Conservation (phyloP, 768 basidiomycete species). For the Guyanaporus albipodus region DNA sequence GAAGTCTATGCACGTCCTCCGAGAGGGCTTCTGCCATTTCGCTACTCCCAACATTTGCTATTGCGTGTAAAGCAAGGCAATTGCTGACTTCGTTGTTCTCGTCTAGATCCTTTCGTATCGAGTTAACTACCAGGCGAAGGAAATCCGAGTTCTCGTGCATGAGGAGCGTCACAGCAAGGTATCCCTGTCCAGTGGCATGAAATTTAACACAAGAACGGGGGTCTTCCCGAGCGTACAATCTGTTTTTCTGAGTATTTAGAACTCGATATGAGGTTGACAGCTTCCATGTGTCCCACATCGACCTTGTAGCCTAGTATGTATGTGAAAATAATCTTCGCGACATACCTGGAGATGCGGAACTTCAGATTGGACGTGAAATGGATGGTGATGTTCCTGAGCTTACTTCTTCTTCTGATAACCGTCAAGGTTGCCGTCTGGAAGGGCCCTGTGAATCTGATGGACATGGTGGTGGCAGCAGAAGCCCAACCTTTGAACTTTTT, state of each 20-base stretch:
- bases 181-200: conserved; percentile 60
- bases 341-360: conserved; percentile 58
- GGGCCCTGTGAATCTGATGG: conserved; percentile 3
- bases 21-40: conserved; percentile 97
- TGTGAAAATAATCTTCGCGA: conserved; percentile 98
- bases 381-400: conserved; percentile 24
- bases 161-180: conserved; percentile 91
- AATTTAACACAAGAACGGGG: not conserved
- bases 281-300: conserved; percentile 99
- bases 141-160: conserved; percentile 99
- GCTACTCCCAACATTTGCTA: conserved; percentile 95
- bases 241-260: conserved; percentile 98
- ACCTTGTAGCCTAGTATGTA: conserved; percentile 99
- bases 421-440: conserved; percentile 75
- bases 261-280: conserved; percentile 95
- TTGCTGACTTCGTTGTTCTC: conserved; percentile 93
- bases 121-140: conserved; percentile 94
- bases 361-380: conserved; percentile 16
- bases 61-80: conserved; percentile 94
- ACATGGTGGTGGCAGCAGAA: conserved; percentile 5
- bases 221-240: conserved; percentile 60
- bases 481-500: conserved; percentile 93
- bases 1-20: conserved; percentile 88
- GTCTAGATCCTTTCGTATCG: conserved; percentile 95
- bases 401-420: conserved; percentile 94